Base-by-base conservation (phyloP, 257 asterid species). In the Gardenia jasminoides region DNA sequence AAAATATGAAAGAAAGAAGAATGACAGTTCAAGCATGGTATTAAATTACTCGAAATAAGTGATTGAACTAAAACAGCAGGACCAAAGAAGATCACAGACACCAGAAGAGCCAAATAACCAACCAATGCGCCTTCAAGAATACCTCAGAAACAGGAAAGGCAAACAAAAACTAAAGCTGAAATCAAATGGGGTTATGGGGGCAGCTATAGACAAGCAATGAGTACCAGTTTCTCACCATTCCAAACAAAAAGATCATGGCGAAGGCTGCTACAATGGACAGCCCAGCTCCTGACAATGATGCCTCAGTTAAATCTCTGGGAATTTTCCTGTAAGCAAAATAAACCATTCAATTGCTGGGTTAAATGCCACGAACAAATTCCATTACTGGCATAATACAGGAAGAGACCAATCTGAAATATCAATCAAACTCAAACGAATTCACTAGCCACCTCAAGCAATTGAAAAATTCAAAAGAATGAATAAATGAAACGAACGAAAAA, bases 221-320 rank as follows among this genome's bases (percentile, higher is more conserved):
- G 50, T 56, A 74, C 76, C 73, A 65, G 72, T 77, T 80, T 78
- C 91, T 78, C 87, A 95, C 99, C 99, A 93, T 92, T 85, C 99
- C 99, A 88, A 95, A 91, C 78, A 94, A 86, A 83, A 94, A 87
- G 82, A 89, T 83, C 97, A 95, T 93, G 81, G 80, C 84, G 73
- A 95, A 74, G 76, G 97, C 96, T 59, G 98, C 99, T 78, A 89
- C 28, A 62, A 95, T 90, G 84, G 99, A 93, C 89, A 95, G 78
- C 62, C 98, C 97, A 88, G 98, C 98, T 82, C 98, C 99, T 44
- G 97, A 91, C 73, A 95, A 75, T 19, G 96, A 95, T 78, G 99
- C 96, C 84, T 95, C 97, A 4, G 96, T 94, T 90, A 94, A 88
- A 83, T 93, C 95, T 78, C 97, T 88, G 9, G 97, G 95, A 36